Conservation (phyloP, 2,329 filamentous ascomycete species). For the Alternaria alternata region DNA sequence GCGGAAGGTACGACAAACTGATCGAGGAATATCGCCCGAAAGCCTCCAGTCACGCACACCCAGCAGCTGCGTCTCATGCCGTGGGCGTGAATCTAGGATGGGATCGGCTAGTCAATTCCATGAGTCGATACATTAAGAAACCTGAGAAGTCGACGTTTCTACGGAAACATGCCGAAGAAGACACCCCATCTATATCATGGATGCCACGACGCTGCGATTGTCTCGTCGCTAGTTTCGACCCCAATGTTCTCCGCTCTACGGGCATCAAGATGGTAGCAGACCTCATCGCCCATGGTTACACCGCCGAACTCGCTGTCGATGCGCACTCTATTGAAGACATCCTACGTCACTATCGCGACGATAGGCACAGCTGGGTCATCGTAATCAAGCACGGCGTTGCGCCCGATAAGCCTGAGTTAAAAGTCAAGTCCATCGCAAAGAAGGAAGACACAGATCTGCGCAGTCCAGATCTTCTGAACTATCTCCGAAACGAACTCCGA, state of each 20-base stretch:
- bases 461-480: slow-evolving; percentile 74
- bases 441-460: slow-evolving; percentile 82
- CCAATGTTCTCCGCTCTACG: slow-evolving; percentile 74
- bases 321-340: slow-evolving; percentile 81
- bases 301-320: slow-evolving; percentile 85
- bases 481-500: slow-evolving; percentile 82
- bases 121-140: slow-evolving; percentile 62
- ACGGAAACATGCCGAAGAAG: slow-evolving; percentile 75
- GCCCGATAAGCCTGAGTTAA: slow-evolving; percentile 65
- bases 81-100: slow-evolving; percentile 93
- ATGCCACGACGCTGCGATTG: slow-evolving; percentile 75
- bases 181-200: slow-evolving; percentile 47
- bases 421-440: slow-evolving; percentile 78
- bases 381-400: slow-evolving; percentile 81
- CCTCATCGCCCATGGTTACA: slow-evolving; percentile 85
- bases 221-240: slow-evolving; percentile 86
- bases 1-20: slow-evolving; percentile 89
- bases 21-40: slow-evolving; percentile 84
- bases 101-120: slow-evolving; percentile 76
- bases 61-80: slow-evolving; percentile 67
- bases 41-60: slow-evolving; percentile 63
- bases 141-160: slow-evolving; percentile 61
- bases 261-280: slow-evolving; percentile 80
- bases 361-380: slow-evolving; percentile 84
- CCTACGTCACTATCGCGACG: slow-evolving; percentile 76